Base-by-base conservation (phyloP, 768 basidiomycete species). In the Boletus rex-veris region DNA sequence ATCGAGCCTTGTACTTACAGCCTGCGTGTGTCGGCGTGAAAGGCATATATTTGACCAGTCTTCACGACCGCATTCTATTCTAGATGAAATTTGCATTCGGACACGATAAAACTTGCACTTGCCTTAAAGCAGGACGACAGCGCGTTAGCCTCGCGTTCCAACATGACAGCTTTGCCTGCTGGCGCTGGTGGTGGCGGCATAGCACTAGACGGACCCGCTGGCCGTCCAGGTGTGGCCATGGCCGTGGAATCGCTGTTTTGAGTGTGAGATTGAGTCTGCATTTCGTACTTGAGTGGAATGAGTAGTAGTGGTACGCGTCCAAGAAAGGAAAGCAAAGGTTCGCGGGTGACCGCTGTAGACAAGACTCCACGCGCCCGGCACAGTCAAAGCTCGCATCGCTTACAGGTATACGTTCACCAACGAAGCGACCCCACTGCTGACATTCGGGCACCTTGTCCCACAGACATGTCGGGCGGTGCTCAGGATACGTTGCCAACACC, bases 21-120 rank as follows among this genome's bases (percentile, higher is more conserved):
- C 72, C 76, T 80, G 56, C 74, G 77, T 41, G 82, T 73, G 57
- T 89, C 85, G 1, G 80, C 75, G 62, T 88, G 84, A 64, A 88
- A 90, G 8, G 75, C 73, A 59, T 88, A 86, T 15, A 91, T 75
- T 62, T 90, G 82, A 6, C 80, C 87, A 2, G 86, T 84, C 67
- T 83, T 88, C 5, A 88, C 71, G 7, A 83, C 78, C n/a, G 83
- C 81, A 60, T 81, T 82, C 86, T 77, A 50, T 18, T 53, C 36
- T 28, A 31, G 19, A 30, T 64, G 18, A 59, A 45, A 30, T 16
- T 14, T 16, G 18, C 40, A 4, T 26, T 28, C 19, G 33, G 28
- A 56, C 39, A 12, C 38, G 5, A 15, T n/a, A 12, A 8, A 41
- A 44, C 9, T 36, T 19, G 26, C 9, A 57, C 70, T 57, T 55